Evolutionary conservation across 352 stramenopile genomes (phyloP).

Genomic region (Pythium volutum): DNA sequence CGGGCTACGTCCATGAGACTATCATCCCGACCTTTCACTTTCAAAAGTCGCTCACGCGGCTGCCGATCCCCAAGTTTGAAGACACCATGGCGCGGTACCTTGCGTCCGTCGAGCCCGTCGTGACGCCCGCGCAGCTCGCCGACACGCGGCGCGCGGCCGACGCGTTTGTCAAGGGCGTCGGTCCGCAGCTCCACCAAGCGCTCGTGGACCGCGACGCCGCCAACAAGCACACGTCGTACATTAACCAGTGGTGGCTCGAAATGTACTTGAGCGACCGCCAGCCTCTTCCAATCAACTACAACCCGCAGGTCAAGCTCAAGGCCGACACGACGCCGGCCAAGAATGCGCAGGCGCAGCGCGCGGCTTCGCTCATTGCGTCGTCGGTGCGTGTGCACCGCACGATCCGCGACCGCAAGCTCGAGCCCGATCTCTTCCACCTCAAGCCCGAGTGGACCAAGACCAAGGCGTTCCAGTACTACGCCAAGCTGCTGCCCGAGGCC

Average conservation of each 20-base stretch:
- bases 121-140: conserved; percentile 46
- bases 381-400: conserved; percentile 81
- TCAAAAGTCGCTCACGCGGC: conserved; percentile 77
- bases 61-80: conserved; percentile 88
- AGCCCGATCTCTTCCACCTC: conserved; percentile 90
- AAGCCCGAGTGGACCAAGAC: conserved; percentile 81
- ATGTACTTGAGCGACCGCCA: conserved; percentile 90
- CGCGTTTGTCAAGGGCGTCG: conserved; percentile 55
- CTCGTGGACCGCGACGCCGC: conserved; percentile 74
- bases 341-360: conserved; percentile 80
- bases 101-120: conserved; percentile 70
- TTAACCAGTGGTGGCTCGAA: conserved; percentile 92
- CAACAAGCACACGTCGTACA: conserved; percentile 89
- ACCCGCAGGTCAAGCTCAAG: conserved; percentile 89
- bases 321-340: conserved; percentile 77
- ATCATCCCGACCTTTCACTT: conserved; percentile 88
- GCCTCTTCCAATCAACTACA: conserved; percentile 89
- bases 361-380: conserved; percentile 84
- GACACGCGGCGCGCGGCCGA: conserved; percentile 53
- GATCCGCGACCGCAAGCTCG: conserved; percentile 71
- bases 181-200: conserved; percentile 65
- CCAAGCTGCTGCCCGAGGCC: conserved; percentile 75
- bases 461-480: conserved; percentile 76
- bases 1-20: conserved; percentile 81
- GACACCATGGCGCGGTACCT: conserved; percentile 81